Base-by-base conservation (phyloP, 2,329 filamentous ascomycete genomes). In the Epichloe festucae region DNA sequence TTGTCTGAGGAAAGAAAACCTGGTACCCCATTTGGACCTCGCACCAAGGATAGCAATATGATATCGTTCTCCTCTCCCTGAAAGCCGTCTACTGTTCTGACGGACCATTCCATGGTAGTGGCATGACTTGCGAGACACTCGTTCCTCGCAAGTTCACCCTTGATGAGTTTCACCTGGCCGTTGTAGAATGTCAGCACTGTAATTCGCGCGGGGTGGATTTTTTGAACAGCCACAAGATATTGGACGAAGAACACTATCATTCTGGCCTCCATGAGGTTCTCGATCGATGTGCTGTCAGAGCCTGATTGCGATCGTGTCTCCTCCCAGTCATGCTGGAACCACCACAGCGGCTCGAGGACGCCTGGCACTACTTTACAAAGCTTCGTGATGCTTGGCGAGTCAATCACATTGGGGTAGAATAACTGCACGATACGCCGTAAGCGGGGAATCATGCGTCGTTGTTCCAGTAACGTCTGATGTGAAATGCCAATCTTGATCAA, bases 21-120 rank as follows among this genome's bases (percentile, higher is more conserved):
- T 34, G 89, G 82, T 1, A 59, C 60, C 40, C 60, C 58, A 2
- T 54, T 53, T 15, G 84, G 85, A 56, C 84, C 89, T 43, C 90
- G 78, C 3, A 93, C 89, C 0, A 95, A 70, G 0, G 89, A 95
- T 0, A 95, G 70, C 2, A 95, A 63, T 10, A 96, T 74, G 8
- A 95, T 73, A 23, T 90, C 85, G 55, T 95, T 95, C 63, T 95
- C 89, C 59, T 95, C 89, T 12, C 89, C 89, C 64, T 95, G 89
- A 60, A 91, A 95, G 0, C 85, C 87, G 60, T 95, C 90, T 0
- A 96, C 87, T 0, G 89, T 95, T 36, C 80, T 78, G 1, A 95
- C 83, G 2, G 84, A 84, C 61, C 59, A 67, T 39, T 57, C 77
- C 61, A 62, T 39, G 41, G 40, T 27, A 8, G 35, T 6, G 11